phyloP scores from a whole-genome alignment of 805 yeast species.

The Tetrapisispora pingtungensis region DNA sequence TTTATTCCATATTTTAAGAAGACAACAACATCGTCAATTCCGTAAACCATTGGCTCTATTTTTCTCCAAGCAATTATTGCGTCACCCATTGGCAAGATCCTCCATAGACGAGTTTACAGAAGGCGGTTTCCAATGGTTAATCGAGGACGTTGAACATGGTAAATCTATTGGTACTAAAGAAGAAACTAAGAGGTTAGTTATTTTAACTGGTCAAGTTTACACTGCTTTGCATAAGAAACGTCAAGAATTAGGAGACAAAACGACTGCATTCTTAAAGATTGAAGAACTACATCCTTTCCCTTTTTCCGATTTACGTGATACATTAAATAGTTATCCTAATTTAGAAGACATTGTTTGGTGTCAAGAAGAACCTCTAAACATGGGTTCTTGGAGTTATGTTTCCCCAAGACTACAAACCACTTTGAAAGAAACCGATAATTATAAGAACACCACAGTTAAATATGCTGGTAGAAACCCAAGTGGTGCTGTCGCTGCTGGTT shows the following conservation, averaged over 20 bases:
- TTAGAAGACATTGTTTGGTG: slow-evolving; percentile 87
- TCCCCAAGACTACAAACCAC: slow-evolving; percentile 76
- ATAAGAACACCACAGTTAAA: slow-evolving; percentile 51
- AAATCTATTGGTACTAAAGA: slow-evolving; percentile 64
- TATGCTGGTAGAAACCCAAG: slow-evolving; percentile 97
- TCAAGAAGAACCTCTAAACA: slow-evolving; percentile 98
- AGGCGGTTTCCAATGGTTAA: slow-evolving; percentile 88
- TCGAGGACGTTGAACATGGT: slow-evolving; percentile 85
- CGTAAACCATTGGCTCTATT: slow-evolving; percentile 80
- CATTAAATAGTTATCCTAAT: slow-evolving; percentile 69
- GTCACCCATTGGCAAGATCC: slow-evolving; percentile 97
- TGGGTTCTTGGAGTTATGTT: slow-evolving; percentile 79
- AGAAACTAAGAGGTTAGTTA: slow-evolving; percentile 77
- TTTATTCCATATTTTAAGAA: slow-evolving; percentile 90
- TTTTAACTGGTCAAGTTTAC: slow-evolving; percentile 90
- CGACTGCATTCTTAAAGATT: slow-evolving; percentile 77
- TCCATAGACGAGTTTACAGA: slow-evolving; percentile 75
- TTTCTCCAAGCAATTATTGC: slow-evolving; percentile 87
- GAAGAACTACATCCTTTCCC: slow-evolving; percentile 99
- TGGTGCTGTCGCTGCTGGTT: slow-evolving; percentile 97
- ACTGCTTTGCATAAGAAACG: slow-evolving; percentile 88
- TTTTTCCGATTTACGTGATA: slow-evolving; percentile 81
- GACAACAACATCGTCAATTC: slow-evolving; percentile 99
- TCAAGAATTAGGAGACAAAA: slow-evolving; percentile 60
- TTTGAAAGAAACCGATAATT: slow-evolving; percentile 62